Base-by-base conservation (phyloP, 2,329 filamentous ascomycete species). In the Gnomoniopsis smithogilvyi region DNA sequence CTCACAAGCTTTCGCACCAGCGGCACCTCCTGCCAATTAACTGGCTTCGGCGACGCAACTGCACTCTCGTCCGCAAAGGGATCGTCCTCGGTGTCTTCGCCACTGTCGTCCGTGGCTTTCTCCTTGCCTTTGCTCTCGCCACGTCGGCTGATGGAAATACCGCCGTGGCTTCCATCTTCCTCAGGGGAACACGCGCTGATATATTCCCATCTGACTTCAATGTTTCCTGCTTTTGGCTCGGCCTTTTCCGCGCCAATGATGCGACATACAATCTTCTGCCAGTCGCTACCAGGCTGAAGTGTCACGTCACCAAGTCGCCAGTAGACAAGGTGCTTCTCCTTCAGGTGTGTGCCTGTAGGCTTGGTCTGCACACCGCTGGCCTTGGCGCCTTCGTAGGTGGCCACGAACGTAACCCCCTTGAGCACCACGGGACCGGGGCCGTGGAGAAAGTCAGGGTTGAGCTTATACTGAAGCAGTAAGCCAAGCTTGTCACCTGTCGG, bases 201-300 rank as follows among this genome's bases (percentile, higher is more conserved):
- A 60, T 78, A 76, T 70, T 96, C 92, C 86, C 93, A 97, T 58
- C 88, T 81, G 0, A 91, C 91, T 71, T 99, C 94, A 10, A 96
- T 82, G 56, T 85, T 86, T 0, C 92, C 92, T 6, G 90, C 84
- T 63, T 85, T 86, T 0, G 90, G 87, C 66, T 85, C 85, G 54
- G 85, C 80, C 24, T 84, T 85, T 36, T 93, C 88, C 0, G 90
- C 91, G 24, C 88, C 81, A 11, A 82, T 77, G 66, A 99, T 90
- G 3, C 92, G 85, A 60, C 92, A 95, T 7, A 96, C 87, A 59
- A 97, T 85, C 74, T 92, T 94, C 67, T 89, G 82, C 64, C 85
- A 82, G 52, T 86, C 76, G 17, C 81, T 82, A 12, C 55, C 48
- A n/a, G 60, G 50, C 2, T 53, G 50, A 46, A 89, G 79, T 0